Conservation (phyloP, 129 eudicot genomes). For the Pittosporum tobira region DNA sequence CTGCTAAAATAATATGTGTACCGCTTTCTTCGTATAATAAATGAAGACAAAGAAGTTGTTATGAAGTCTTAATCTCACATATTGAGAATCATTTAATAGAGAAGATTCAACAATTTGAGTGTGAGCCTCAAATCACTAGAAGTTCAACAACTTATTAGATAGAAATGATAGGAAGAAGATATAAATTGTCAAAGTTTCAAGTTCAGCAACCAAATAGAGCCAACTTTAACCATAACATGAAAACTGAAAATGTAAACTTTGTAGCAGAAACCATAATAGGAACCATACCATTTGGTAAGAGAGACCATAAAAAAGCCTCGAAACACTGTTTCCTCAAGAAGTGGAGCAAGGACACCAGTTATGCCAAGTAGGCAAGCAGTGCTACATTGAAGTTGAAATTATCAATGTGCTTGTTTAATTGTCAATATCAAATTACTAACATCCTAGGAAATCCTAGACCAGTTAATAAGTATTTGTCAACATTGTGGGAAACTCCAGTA, state of each 20-base stretch:
- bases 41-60: too few species aligned
- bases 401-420: conserved; percentile 6
- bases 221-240: not conserved
- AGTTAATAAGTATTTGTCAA: not conserved
- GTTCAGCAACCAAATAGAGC: not conserved
- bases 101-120: too few species aligned
- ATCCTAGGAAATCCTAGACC: not conserved
- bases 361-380: conserved; percentile 77
- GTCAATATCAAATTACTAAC: not conserved
- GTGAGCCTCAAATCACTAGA: too few species aligned
- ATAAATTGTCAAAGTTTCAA: not conserved
- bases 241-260: conserved; percentile 5
- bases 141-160: too few species aligned
- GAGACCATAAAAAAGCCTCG: conserved; percentile 96
- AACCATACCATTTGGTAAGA: conserved; percentile 76
- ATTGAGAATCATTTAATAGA: too few species aligned
- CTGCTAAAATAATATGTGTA: too few species aligned
- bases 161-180: too few species aligned
- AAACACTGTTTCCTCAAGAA: conserved; percentile 96
- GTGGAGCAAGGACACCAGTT: conserved; percentile 91
- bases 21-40: too few species aligned
- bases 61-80: too few species aligned
- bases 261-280: not conserved
- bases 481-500: not conserved
- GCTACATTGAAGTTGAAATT: conserved; percentile 30